Base-by-base conservation (phyloP, 2,329 filamentous ascomycete species). In the Ceratocystis colombiana region DNA sequence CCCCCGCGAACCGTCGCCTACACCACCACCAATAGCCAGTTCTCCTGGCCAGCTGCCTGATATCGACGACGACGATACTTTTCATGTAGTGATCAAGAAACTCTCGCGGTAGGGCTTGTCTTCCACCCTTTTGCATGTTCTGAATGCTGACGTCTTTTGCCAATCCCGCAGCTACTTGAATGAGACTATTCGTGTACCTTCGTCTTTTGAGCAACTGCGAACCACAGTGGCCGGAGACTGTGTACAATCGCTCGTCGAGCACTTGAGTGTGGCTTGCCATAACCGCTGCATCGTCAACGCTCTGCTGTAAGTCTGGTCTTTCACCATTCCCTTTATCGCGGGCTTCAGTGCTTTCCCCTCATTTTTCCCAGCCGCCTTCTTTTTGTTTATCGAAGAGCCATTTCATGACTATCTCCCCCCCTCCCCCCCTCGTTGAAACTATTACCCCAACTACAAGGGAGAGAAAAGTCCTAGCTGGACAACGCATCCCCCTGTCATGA, bases 201-300 rank as follows among this genome's bases (percentile, higher is more conserved):
- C 83, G 72, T 87, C 83, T 15, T 90, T 90, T 75, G 88, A 91
- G 72, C 87, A 90, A 74, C 78, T 90, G 7, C 80, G 87, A 61
- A 87, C 85, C 5, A 87, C 84, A 1, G 79, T 84, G 5, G 83
- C 84, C 30, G 85, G 85, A 1, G 80, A 78, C 69, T 83, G 77
- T 70, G 78, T 83, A 71, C 82, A 78, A 33, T 72, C 74, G 25
- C 76, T 92, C 65, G 84, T 89, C 61, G 80, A 84, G 50, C 83
- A 90, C 72, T 78, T 92, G 37, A 80, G 80, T 64, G 73, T 79
- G 25, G 80, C 80, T 22, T 86, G 86, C 71, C 84, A 83, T 67
- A 88, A 91, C 72, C 84, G 83, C 4, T 84, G 83, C 68, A 82
- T 89, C 65, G 85, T 91, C 57, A 88, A 87, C 71, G 87, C 88